Percentiles rank a stretch among this genome's conserved stretches.
Conservation (phyloP, 208 protist genomes). For the Trypanosoma vivax region DNA sequence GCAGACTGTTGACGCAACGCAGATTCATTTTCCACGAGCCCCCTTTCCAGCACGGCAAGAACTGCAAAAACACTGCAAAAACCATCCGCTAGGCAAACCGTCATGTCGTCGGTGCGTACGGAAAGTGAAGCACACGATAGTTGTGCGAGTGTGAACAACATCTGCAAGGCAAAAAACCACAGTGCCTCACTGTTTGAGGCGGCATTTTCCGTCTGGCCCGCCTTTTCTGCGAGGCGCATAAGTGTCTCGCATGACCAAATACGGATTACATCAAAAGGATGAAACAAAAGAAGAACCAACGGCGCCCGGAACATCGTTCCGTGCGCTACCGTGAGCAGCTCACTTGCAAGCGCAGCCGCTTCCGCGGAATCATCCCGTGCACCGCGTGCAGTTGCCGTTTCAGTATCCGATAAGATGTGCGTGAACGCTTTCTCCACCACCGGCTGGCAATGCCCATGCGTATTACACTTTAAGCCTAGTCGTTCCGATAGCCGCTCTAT, state of each 20-base stretch:
- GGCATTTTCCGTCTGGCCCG: background rate
- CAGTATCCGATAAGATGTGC: constrained; percentile 10
- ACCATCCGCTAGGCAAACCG: constrained; percentile 24
- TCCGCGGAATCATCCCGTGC: background rate
- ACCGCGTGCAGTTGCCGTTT: background rate
- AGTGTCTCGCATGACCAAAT: constrained; percentile 30
- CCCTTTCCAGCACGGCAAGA: constrained; percentile 37
- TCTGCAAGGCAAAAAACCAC: constrained; percentile 35
- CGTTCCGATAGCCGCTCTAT: constrained; percentile 7
- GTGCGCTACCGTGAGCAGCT: constrained; percentile 8
- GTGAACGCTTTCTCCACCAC: constrained; percentile 5
- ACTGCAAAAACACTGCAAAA: constrained; percentile 39
- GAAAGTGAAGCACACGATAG: constrained; percentile 10
- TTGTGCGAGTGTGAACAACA: constrained; percentile 58
- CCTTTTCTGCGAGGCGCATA: constrained; percentile 5
- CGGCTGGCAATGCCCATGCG: background rate
- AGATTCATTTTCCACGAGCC: constrained; percentile 10
- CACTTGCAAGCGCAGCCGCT: background rate
- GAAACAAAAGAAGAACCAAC: constrained; percentile 40
- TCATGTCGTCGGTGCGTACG: background rate
- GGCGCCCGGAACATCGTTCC: constrained; percentile 11
- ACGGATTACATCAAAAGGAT: constrained; percentile 25
- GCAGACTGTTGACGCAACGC: background rate
- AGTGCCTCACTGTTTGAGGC: constrained; percentile 1
- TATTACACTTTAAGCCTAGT: background rate